Conservation (phyloP, 306 rosid species). For the Quercus variabilis region DNA sequence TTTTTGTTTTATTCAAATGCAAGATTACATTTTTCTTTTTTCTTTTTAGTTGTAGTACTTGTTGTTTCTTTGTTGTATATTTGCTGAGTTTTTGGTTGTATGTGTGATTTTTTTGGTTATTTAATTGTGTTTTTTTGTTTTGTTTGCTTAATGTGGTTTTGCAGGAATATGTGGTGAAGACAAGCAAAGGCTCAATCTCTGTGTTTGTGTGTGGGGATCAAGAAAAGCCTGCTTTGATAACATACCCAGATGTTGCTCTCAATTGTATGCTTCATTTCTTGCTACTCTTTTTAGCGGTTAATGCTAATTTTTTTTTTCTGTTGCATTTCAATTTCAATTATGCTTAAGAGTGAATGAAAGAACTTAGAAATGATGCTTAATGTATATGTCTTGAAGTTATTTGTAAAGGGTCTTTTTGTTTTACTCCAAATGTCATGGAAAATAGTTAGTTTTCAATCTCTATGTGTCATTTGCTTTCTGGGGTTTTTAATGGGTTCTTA, state of each 20-base stretch:
- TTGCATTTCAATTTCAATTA: neutral
- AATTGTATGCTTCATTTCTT: slow-evolving; percentile 52
- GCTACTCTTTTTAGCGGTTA: neutral
- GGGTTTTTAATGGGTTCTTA: neutral
- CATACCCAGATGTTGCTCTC: slow-evolving; percentile 85
- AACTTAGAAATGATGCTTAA: neutral
- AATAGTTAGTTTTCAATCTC: neutral
- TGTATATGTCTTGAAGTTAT: neutral
- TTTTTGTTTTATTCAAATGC: neutral
- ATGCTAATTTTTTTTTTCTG: neutral
- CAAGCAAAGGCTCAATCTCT: slow-evolving; percentile 73
- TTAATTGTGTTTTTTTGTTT: neutral
- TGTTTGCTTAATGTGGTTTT: slow-evolving; percentile 12
- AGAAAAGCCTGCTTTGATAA: slow-evolving; percentile 80
- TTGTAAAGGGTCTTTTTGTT: slow-evolving; percentile 6
- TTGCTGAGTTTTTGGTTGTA: neutral
- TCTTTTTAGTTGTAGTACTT: neutral
- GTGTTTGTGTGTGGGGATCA: slow-evolving; percentile 87
- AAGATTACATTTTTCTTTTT: neutral
- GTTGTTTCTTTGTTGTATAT: neutral
- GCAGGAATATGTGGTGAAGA: slow-evolving; percentile 76
- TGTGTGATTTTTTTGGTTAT: neutral
- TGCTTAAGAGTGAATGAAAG: neutral
- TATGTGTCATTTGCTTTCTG: neutral
- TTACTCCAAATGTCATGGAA: neutral